Evolutionary conservation across 2,329 filamentous ascomycete species (phyloP), one percentile per base, ranked within the genome.

Genomic region (Aureobasidium mangrovei): DNA sequence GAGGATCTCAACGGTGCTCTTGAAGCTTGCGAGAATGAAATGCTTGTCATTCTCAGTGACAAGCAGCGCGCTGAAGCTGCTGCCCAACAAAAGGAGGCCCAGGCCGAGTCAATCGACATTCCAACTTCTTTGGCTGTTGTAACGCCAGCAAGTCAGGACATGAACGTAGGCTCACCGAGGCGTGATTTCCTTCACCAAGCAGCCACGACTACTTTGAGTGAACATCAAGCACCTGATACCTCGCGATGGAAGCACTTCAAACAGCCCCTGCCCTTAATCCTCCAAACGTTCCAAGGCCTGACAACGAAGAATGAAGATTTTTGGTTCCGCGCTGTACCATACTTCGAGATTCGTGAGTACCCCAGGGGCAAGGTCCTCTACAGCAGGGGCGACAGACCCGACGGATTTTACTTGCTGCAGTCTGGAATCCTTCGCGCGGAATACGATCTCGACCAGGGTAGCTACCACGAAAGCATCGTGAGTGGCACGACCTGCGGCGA

Each of bases 401-500:
- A 84, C 31, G 89, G 85, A 3, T 97, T 98, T 71, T 97, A 95
- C 66, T 79, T 98, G 4, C 73, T 98, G 0, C 91, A 98, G 69
- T 80, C 83, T 4, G 93, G 93, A 35, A 90, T 97, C 61, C 76
- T 98, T 32, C 82, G 91, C 12, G 89, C 87, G 3, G 91, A 96
- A 63, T 97, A 98, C 67, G 81, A 91, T 58, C 78, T 95, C 32
- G 90, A 93, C 1, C 93, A 97, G 66, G 93, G 93, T 0, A 81
- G 79, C 62, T 86, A 94, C 61, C 88, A 86, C 58, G 93, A 98
- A 69, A 88, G 88, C 64, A 96, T 97, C 53, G 85, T 96, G 1
- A 88, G 91, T 0, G 93, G 93, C 12, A 93, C 93, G 1, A 96
- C 93, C 0, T 97, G 91, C 62, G 93, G 93, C 35, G 93, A 98